Base-by-base conservation (phyloP, 768 basidiomycete genomes). In the Megacollybia marginata region DNA sequence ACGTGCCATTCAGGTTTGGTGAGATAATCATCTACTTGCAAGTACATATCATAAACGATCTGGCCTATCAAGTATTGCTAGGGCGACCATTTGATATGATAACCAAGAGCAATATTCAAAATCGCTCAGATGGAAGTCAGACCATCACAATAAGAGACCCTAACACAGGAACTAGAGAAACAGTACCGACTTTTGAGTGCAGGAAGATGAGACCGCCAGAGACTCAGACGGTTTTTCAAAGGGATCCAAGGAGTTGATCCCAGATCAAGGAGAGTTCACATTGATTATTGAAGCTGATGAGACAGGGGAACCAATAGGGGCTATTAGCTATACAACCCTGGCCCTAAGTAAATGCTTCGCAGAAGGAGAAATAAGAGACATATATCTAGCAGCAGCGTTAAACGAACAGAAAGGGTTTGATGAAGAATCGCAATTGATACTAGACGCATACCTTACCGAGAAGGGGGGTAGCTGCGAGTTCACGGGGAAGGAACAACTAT, bases 61-160 rank as follows among this genome's bases (percentile, higher is more conserved):
- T 62, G 1, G 56, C 64, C 0, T 66, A 64, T 42, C 52, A 65
- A 15, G 47, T 63, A 15, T 46, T 66, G 12, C 42, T 66, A 0
- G 60, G 65, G 13, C 23, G 57, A 11, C 48, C 64, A 0, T 65
- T 65, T 49, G 53, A 61, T 19, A 42, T 56, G 4, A 34, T 62
- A 0, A 59, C 59, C 0, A 44, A 54, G 20, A 53, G 48, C 7
- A 18, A 50, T 1, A 33, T 57, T 5, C 36, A 53, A 8, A 61
- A 59, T 47, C 58, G 38, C 31, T 2, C 7, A 0, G 50, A 61
- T 42, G 59, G 55, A 4, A 45, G 56, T n/a, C 54, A 55, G 19
- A 49, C 42, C 0, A 54, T 64, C 15, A 62, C 54, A 2, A 48
- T 64, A 9, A 9, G 16, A 3, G 53, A 62, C 46, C 63, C 57